Evolutionary conservation across 352 stramenopile species (phyloP).

Genomic region (Aphanomyces invadans): DNA sequence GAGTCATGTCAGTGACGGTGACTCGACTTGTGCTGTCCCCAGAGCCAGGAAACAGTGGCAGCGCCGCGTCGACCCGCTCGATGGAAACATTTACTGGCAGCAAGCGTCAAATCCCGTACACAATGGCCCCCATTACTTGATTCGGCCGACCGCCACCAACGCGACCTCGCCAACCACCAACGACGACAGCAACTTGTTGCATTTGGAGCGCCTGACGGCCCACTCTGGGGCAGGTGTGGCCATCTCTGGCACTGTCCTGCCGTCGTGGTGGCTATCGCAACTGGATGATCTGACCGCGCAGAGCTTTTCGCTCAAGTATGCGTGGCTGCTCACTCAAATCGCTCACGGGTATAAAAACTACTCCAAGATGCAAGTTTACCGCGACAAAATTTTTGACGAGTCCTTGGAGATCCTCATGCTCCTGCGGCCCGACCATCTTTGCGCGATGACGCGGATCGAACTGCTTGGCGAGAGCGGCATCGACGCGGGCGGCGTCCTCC

Average conservation of each 20-base stretch:
- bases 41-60: slow-evolving; percentile 63
- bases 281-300: not conserved
- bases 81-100: slow-evolving; percentile 55
- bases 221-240: slow-evolving; percentile 26
- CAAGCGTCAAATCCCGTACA: slow-evolving; percentile 27
- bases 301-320: slow-evolving; percentile 17
- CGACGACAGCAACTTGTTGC: slow-evolving; percentile 23
- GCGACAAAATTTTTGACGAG: slow-evolving; percentile 20
- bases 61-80: slow-evolving; percentile 45
- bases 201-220: slow-evolving; percentile 31
- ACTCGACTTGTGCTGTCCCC: not conserved
- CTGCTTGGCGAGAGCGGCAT: slow-evolving; percentile 68
- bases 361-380: slow-evolving; percentile 14
- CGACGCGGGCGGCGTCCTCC: slow-evolving; percentile 68
- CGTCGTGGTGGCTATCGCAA: slow-evolving; percentile 5
- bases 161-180: not conserved
- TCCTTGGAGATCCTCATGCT: slow-evolving; percentile 1
- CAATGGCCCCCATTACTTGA: slow-evolving; percentile 10
- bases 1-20: not conserved
- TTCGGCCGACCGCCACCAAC: not conserved
- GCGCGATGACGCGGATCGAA: slow-evolving; percentile 34
- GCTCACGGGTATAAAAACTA: not conserved
- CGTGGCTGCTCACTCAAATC: slow-evolving; percentile 12
- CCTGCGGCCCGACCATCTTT: not conserved
- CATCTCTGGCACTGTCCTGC: slow-evolving; percentile 11